phyloP scores from a whole-genome alignment of 192 early-diverging fungal genomes.

The Coemansia reversa region DNA sequence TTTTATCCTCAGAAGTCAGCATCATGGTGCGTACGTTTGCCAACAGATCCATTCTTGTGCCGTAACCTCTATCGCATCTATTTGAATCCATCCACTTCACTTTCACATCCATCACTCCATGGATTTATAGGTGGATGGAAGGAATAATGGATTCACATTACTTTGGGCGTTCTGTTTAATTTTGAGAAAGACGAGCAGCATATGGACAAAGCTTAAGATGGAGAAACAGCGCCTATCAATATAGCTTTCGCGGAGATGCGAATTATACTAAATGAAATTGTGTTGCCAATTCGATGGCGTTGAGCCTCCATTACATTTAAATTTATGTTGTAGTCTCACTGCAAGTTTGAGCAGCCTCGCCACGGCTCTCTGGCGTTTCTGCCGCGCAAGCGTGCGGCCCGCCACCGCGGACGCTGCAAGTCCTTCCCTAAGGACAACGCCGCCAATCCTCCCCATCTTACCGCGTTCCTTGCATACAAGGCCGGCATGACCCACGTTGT shows the following conservation, averaged over 20 bases:
- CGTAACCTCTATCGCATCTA: too few relatives aligned
- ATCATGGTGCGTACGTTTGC: conserved; percentile 15
- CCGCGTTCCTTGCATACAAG: conserved; percentile 99
- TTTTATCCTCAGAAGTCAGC: neutral
- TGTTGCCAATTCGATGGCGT: conserved; percentile 4
- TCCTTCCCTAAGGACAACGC: conserved; percentile 99
- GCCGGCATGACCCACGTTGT: conserved; percentile 99
- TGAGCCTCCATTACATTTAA: neutral
- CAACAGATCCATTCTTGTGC: neutral
- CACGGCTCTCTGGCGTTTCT: conserved; percentile 74
- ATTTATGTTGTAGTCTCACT: conserved; percentile 66
- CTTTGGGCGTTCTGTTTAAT: too few relatives aligned
- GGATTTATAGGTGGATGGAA: neutral
- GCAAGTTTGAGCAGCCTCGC: conserved; percentile 98
- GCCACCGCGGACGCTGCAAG: conserved; percentile 95
- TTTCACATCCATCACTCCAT: too few relatives aligned
- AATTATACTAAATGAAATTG: neutral
- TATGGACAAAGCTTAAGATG: too few relatives aligned
- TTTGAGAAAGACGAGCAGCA: too few relatives aligned
- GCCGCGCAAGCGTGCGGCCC: conserved; percentile 71
- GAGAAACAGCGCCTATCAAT: neutral
- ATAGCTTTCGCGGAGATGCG: neutral
- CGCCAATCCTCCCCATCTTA: conserved; percentile 93
- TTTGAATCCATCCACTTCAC: too few relatives aligned
- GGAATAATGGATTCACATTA: neutral